Evolutionary conservation across 2,329 filamentous ascomycete species (phyloP).

Genomic region (Fusarium denticulatum): DNA sequence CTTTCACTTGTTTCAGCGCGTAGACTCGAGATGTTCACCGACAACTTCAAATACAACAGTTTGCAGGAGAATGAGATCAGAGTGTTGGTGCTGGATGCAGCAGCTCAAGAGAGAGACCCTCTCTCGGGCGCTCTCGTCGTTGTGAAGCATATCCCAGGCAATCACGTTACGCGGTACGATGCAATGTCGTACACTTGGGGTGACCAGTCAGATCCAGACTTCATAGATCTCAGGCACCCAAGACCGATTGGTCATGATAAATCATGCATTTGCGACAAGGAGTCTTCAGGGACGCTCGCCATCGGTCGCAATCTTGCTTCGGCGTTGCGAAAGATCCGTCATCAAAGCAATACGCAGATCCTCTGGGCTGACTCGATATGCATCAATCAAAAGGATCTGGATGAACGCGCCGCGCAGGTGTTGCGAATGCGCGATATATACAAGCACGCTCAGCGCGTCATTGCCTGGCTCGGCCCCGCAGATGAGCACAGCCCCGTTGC

Average conservation of each 20-base stretch:
- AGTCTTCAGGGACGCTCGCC: not conserved
- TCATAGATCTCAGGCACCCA: not conserved
- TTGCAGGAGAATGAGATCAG: not conserved
- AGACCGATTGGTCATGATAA: not conserved
- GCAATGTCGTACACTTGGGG: slow-evolving; percentile 9
- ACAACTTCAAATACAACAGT: not conserved
- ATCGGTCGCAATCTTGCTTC: slow-evolving; percentile 2
- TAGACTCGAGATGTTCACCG: not conserved
- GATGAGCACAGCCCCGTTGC: not conserved
- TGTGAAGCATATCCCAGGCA: not conserved
- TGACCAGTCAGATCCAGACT: not conserved
- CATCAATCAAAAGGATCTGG: slow-evolving; percentile 1
- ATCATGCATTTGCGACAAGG: not conserved
- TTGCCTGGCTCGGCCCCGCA: not conserved
- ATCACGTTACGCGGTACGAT: not conserved
- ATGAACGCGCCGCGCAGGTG: not conserved
- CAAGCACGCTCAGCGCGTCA: not conserved
- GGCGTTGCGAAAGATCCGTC: not conserved
- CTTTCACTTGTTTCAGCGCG: not conserved
- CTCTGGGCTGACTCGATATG: slow-evolving; percentile 12
- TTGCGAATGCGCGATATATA: slow-evolving; percentile 3
- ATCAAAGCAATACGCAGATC: not conserved
- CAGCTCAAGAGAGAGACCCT: not conserved
- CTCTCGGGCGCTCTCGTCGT: not conserved
- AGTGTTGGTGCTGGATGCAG: not conserved